These are phyloP conservation scores for Trebouxia sp. DNA, from an alignment of 139 green algal species.

Conservation along the genomic window DNA sequence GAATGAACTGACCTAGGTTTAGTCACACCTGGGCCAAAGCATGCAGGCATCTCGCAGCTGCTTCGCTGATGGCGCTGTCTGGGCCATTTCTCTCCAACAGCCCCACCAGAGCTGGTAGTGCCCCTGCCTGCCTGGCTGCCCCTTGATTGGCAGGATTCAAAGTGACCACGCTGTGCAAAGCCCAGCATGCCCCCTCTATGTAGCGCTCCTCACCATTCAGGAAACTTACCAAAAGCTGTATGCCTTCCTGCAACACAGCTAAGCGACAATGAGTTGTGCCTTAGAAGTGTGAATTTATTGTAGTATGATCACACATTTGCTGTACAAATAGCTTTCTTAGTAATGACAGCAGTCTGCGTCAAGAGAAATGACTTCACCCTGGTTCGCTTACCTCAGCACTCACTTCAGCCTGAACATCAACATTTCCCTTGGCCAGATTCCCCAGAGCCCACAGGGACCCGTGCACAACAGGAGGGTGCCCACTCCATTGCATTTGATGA, in stretches of 20 bases:
- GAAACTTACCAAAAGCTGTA: background rate
- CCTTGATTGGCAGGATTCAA: background rate
- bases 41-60: background rate
- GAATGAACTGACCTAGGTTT: too few relatives aligned
- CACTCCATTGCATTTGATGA: background rate
- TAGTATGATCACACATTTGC: too few relatives aligned
- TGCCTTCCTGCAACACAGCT: background rate
- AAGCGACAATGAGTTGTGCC: background rate
- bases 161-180: background rate
- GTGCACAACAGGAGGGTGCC: background rate
- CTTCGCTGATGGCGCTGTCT: background rate
- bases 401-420: conserved; percentile 2
- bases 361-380: too few relatives aligned
- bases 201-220: background rate
- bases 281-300: too few relatives aligned
- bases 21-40: background rate
- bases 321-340: too few relatives aligned
- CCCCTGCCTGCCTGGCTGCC: background rate
- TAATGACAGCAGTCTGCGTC: too few relatives aligned
- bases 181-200: background rate
- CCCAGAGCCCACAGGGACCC: background rate
- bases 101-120: background rate
- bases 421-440: background rate
- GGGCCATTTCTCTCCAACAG: background rate
- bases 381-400: background rate